phyloP scores from a whole-genome alignment of 305 asterid genomes.

The Fraxinus paxiana region DNA sequence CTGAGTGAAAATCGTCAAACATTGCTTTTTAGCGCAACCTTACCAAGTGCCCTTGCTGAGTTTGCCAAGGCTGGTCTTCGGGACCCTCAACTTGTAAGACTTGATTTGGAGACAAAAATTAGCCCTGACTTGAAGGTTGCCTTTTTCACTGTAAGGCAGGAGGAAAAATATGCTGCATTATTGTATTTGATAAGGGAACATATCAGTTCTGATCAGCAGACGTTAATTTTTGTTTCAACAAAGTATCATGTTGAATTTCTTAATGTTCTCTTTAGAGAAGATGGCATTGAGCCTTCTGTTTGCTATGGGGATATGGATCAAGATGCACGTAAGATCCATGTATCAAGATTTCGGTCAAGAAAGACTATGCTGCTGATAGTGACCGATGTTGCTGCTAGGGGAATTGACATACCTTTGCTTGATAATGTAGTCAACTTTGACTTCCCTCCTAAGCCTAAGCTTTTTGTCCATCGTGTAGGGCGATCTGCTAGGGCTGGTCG shows the following conservation, averaged over 20 bases:
- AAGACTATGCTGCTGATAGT: slow-evolving; percentile 84
- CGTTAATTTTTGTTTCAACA: slow-evolving; percentile 77
- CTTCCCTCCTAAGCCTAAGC: slow-evolving; percentile 86
- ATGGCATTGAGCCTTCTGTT: slow-evolving; percentile 77
- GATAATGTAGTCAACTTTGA: slow-evolving; percentile 89
- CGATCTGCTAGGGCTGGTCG: slow-evolving; percentile 99
- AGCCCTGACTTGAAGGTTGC: slow-evolving; percentile 77
- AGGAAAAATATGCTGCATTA: slow-evolving; percentile 72
- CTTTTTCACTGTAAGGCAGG: slow-evolving; percentile 77
- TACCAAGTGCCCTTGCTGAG: slow-evolving; percentile 96
- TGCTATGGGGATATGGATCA: slow-evolving; percentile 98
- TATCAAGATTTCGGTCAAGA: slow-evolving; percentile 74
- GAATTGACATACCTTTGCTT: slow-evolving; percentile 89
- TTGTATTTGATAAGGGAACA: slow-evolving; percentile 78
- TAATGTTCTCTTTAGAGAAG: slow-evolving; percentile 54
- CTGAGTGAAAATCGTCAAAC: slow-evolving; percentile 87
- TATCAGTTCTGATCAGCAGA: slow-evolving; percentile 61
- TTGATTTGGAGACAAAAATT: slow-evolving; percentile 85
- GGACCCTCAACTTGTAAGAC: slow-evolving; percentile 86
- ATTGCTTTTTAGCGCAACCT: slow-evolving; percentile 82
- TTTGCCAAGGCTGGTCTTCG: slow-evolving; percentile 95
- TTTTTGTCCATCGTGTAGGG: slow-evolving; percentile 92
- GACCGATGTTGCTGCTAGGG: slow-evolving; percentile 97
- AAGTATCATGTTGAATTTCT: slow-evolving; percentile 89
- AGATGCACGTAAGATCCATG: slow-evolving; percentile 78